phyloP scores from a whole-genome alignment of 2,329 filamentous ascomycete species.

The Calonectria hawksworthii region DNA sequence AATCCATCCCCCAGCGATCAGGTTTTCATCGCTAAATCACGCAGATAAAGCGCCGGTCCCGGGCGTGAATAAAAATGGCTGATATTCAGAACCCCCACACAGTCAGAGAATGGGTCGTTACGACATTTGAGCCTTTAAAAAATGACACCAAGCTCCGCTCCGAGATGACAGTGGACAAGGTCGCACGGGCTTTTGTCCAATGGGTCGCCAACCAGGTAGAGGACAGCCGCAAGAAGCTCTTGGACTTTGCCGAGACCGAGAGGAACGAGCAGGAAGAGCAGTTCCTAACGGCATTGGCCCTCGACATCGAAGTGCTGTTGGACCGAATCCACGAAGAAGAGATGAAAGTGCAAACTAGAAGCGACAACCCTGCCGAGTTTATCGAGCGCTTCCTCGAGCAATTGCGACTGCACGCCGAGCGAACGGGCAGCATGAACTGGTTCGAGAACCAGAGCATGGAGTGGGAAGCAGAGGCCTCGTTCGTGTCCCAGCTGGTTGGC shows the following conservation, averaged over 20 bases:
- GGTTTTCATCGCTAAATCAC: neutral
- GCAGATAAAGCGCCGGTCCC: neutral
- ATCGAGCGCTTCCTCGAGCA: constrained; percentile 14
- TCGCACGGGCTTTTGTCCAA: constrained; percentile 5
- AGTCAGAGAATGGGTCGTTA: constrained; percentile 13
- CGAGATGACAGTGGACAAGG: constrained; percentile 14
- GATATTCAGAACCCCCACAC: constrained; percentile 6
- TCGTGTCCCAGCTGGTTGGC: constrained; percentile 7
- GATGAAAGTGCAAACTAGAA: neutral
- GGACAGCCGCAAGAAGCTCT: constrained; percentile 7
- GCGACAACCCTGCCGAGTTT: neutral
- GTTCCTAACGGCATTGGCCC: neutral
- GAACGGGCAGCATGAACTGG: neutral
- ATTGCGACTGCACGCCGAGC: neutral
- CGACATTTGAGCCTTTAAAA: constrained; percentile 16
- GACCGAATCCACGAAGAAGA: constrained; percentile 9
- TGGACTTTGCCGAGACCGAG: constrained; percentile 8
- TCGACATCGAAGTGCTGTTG: neutral
- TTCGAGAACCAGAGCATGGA: constrained; percentile 15
- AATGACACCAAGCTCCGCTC: constrained; percentile 18
- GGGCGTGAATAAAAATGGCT: neutral
- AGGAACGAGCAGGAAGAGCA: constrained; percentile 14
- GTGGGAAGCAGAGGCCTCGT: constrained; percentile 16
- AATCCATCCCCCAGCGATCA: too few relatives aligned
- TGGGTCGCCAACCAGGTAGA: constrained; percentile 12